Evolutionary conservation across 495 filamentous ascomycete species (phyloP).

Genomic region (Penicillium cataractarum): DNA sequence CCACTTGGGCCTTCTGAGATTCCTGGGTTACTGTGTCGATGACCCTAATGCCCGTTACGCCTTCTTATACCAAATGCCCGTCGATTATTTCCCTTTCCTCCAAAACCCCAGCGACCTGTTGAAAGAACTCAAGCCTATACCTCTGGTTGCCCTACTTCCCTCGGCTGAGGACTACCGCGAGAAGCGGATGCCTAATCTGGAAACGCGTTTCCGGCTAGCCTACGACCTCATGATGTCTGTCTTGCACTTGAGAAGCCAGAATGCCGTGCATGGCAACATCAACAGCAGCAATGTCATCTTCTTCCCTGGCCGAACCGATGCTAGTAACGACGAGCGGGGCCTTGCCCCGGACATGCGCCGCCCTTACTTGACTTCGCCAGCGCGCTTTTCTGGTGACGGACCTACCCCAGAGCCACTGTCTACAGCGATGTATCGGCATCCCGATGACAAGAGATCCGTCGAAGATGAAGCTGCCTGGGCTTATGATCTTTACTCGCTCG

Average conservation of each 20-base stretch:
- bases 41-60: slow-evolving; percentile 75
- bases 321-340: slow-evolving; percentile 43
- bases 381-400: slow-evolving; percentile 74
- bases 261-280: slow-evolving; percentile 79
- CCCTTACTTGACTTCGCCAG: slow-evolving; percentile 79
- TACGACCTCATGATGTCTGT: slow-evolving; percentile 77
- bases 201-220: slow-evolving; percentile 84
- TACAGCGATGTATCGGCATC: slow-evolving; percentile 75
- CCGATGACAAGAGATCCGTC: slow-evolving; percentile 66
- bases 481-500: slow-evolving; percentile 84
- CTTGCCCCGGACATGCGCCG: slow-evolving; percentile 64
- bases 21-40: slow-evolving; percentile 87
- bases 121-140: slow-evolving; percentile 46
- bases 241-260: slow-evolving; percentile 74
- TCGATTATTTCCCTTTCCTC: slow-evolving; percentile 53
- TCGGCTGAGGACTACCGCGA: slow-evolving; percentile 47
- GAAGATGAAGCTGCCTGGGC: slow-evolving; percentile 56
- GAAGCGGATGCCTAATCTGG: slow-evolving; percentile 57
- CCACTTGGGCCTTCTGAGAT: slow-evolving; percentile 65
- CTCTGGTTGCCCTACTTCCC: slow-evolving; percentile 53
- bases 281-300: slow-evolving; percentile 81
- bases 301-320: slow-evolving; percentile 56
- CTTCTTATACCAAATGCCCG: slow-evolving; percentile 81
- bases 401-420: slow-evolving; percentile 52
- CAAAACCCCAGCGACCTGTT: slow-evolving; percentile 48